Evolutionary conservation across 169 alveolate genomes (phyloP).

Genomic region (Plasmodium inui): DNA sequence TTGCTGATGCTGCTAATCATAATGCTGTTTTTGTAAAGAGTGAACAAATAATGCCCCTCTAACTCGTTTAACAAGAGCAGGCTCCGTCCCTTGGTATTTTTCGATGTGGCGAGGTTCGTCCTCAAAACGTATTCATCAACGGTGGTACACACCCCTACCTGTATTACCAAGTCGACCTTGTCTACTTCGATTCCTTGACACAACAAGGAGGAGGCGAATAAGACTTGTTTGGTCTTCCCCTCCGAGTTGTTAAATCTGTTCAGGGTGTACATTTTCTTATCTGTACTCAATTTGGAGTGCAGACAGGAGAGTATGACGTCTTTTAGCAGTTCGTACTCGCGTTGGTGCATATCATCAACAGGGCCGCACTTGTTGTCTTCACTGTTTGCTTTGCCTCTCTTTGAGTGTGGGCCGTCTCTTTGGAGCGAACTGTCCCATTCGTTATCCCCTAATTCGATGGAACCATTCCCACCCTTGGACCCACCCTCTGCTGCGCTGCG

Average conservation of each 20-base stretch:
- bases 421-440: background rate
- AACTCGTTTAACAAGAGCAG: constrained; percentile 51
- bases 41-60: constrained; percentile 64
- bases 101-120: constrained; percentile 43
- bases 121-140: constrained; percentile 66
- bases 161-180: constrained; percentile 64
- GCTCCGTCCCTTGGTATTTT: constrained; percentile 43
- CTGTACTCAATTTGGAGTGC: constrained; percentile 61
- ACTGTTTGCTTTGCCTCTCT: background rate
- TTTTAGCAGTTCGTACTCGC: constrained; percentile 27
- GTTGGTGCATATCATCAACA: background rate
- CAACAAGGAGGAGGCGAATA: constrained; percentile 55
- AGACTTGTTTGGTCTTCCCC: constrained; percentile 24
- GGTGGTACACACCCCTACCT: constrained; percentile 34
- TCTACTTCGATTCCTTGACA: constrained; percentile 68
- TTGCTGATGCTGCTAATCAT: constrained; percentile 24
- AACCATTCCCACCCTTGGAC: background rate
- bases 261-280: constrained; percentile 59
- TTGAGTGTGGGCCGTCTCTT: background rate
- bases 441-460: background rate
- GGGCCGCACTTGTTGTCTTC: background rate
- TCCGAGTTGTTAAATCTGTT: constrained; percentile 27
- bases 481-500: background rate
- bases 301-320: constrained; percentile 37
- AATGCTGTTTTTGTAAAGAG: constrained; percentile 38